Evolutionary conservation across 192 early-diverging fungal genomes (phyloP).

Genomic region (Rhizophagus sp.): DNA sequence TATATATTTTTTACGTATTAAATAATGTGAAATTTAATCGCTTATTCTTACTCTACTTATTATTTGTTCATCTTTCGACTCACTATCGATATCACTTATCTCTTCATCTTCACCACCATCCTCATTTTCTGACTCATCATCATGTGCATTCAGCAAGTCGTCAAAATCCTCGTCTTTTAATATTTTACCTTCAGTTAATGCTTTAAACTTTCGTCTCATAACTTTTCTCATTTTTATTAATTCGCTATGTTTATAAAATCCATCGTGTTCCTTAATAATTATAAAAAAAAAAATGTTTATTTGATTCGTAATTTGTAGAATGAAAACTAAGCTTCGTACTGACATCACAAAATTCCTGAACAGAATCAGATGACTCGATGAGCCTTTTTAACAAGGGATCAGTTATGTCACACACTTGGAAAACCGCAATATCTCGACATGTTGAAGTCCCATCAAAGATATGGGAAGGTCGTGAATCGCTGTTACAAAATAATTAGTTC

Average conservation of each 20-base stretch:
- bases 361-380: constrained; percentile 28
- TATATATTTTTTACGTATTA: not conserved
- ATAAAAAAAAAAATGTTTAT: not conserved
- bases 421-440: not conserved
- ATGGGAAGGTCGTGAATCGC: not conserved
- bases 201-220: constrained; percentile 24
- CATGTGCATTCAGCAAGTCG: not conserved
- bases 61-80: not conserved
- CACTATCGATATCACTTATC: not conserved
- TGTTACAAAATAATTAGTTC: not conserved
- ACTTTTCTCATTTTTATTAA: constrained; percentile 25
- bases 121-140: not conserved
- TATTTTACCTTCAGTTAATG: constrained; percentile 10
- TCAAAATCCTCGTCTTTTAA: constrained; percentile 21
- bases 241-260: constrained; percentile 27
- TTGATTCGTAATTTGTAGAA: not conserved
- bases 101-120: constrained; percentile 9
- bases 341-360: constrained; percentile 13
- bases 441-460: constrained; percentile 29
- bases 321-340: not conserved
- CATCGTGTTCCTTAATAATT: constrained; percentile 26
- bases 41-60: constrained; percentile 10
- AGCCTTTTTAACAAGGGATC: constrained; percentile 33
- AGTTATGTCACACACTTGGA: constrained; percentile 37
- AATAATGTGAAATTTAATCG: not conserved